These are phyloP conservation scores for Ailanthus altissimus DNA, from an alignment of 345 rosid species.

Conservation along the genomic window DNA sequence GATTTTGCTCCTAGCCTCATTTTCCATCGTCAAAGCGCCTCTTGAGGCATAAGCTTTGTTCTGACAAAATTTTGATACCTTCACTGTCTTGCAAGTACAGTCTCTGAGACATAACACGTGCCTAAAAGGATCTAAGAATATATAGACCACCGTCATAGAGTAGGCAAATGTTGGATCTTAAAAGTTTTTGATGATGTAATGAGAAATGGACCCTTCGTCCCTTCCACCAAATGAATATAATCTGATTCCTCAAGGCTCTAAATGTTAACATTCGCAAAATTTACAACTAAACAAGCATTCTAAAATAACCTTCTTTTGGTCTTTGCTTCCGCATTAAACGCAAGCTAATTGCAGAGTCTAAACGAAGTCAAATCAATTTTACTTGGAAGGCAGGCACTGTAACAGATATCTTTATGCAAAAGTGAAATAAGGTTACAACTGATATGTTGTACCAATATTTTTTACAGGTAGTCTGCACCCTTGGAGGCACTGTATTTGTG, in stretches of 20 bases:
- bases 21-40: slow-evolving; percentile 67
- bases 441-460: background rate
- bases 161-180: background rate
- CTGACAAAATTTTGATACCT: background rate
- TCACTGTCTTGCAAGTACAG: background rate
- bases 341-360: background rate
- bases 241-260: too few species aligned
- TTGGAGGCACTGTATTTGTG: slow-evolving; percentile 67
- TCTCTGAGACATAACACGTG: background rate
- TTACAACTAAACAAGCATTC: background rate
- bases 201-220: too few species aligned
- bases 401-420: background rate
- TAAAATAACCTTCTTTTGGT: background rate
- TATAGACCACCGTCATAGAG: background rate
- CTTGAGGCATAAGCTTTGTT: slow-evolving; percentile 56
- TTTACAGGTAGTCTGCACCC: slow-evolving; percentile 68
- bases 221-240: too few species aligned
- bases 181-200: too few species aligned
- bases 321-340: background rate
- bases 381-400: background rate
- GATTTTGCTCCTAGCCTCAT: slow-evolving; percentile 61
- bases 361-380: background rate
- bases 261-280: too few species aligned
- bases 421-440: background rate
- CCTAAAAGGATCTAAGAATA: background rate